These are phyloP conservation scores for Podila horticola DNA, from an alignment of 192 early-diverging fungal species.

Conservation along the genomic window DNA sequence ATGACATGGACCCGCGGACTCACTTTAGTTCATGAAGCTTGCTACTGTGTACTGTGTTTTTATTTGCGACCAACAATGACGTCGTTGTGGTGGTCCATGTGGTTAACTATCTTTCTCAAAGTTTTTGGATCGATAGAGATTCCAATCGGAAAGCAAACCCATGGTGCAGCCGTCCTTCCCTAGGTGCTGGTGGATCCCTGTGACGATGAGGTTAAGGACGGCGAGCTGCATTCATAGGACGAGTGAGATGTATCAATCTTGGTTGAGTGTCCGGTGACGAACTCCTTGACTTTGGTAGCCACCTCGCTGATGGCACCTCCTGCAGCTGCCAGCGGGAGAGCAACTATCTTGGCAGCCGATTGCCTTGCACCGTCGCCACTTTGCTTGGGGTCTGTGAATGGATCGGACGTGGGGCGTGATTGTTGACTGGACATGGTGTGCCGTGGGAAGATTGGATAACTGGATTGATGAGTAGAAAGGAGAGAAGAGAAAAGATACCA, in stretches of 20 bases:
- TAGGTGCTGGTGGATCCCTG: too few relatives aligned
- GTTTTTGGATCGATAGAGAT: too few relatives aligned
- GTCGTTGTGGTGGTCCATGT: too few relatives aligned
- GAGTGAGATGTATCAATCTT: conserved; percentile 34
- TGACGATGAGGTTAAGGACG: too few relatives aligned
- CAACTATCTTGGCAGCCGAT: neutral
- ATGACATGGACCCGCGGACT: too few relatives aligned
- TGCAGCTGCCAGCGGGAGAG: neutral
- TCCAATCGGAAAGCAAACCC: too few relatives aligned
- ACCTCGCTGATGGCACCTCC: conserved; percentile 37
- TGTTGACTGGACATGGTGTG: neutral
- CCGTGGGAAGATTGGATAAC: neutral
- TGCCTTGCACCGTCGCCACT: neutral
- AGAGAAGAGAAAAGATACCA: neutral
- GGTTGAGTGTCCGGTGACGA: conserved; percentile 25
- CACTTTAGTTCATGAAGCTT: neutral
- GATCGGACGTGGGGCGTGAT: neutral
- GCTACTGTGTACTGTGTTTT: neutral
- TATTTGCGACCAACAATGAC: too few relatives aligned
- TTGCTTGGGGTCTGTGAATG: conserved; percentile 1
- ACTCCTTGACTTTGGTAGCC: conserved; percentile 29
- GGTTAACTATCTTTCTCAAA: too few relatives aligned
- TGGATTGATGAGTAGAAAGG: neutral
- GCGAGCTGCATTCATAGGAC: too few relatives aligned
- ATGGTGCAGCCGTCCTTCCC: too few relatives aligned